Base-by-base conservation (phyloP, 202 grass and related monocot genomes). In the Zizania palustris region DNA sequence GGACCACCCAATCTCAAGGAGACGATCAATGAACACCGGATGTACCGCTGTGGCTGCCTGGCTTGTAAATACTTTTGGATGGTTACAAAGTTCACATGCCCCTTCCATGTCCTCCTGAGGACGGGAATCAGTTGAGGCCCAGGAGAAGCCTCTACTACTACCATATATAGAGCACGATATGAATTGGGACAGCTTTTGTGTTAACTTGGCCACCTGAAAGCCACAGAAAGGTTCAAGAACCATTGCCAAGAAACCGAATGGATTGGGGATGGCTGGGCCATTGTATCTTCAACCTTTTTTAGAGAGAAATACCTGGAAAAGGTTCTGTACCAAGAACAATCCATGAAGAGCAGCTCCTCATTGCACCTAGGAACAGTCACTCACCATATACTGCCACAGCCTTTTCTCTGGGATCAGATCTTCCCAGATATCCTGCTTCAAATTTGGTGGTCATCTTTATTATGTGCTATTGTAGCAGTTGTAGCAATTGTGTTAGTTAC, bases 51-150 rank as follows among this genome's bases (percentile, higher is more conserved):
- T 56, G 48, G 64, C 51, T 46, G 64, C 41, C n/a, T 55, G 51
- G n/a, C 51, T 55, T 16, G 51, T 28, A 82, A 72, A 77, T 22
- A 69, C 60, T 73, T 83, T 79, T 73, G 82, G 60, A 85, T 85
- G 82, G 63, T 74, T 88, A 59, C 70, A 75, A 65, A 88, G 76
- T 71, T 88, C 86, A 88, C 86, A 84, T 88, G 86, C 58, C 71
- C 81, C 48, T 74, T 63, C 71, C 75, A 4, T 9, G 75, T 15
- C 64, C 59, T 18, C 34, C 4, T 9, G 57, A 76, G 86, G 86
- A 59, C 86, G 60, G 44, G 81, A 87, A 79, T 38, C 37, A 41
- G 62, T 67, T 74, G 74, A 60, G 62, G 74, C 69, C 63, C 81
- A 60, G 76, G 75, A 59, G 35, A 76, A 84, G 81, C 81, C 50